These are phyloP conservation scores for Ogataea corticis DNA, from an alignment of 805 yeast species.

Conservation along the genomic window DNA sequence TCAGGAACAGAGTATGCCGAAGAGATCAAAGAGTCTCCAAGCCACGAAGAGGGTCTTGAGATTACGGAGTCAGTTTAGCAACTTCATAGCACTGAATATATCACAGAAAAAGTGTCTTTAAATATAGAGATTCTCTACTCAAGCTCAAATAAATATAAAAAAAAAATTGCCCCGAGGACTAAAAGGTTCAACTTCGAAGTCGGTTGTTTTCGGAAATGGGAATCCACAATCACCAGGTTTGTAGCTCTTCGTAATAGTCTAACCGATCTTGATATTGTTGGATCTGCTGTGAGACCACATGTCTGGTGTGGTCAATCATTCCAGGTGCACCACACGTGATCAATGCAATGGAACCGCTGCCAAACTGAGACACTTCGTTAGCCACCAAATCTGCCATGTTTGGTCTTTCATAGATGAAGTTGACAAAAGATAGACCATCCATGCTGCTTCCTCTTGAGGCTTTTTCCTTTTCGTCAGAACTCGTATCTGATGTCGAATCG, in stretches of 20 bases:
- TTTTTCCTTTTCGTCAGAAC: not conserved
- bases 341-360: slow-evolving; percentile 41
- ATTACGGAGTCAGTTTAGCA: no score
- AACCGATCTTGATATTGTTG: slow-evolving; percentile 47
- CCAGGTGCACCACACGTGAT: slow-evolving; percentile 48
- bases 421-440: slow-evolving; percentile 31
- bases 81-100: no score
- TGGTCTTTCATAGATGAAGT: slow-evolving; percentile 44
- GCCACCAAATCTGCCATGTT: slow-evolving; percentile 34
- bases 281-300: slow-evolving; percentile 43
- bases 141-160: no score
- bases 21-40: no score
- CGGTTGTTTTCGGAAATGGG: no score
- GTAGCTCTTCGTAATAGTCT: slow-evolving; percentile 75
- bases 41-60: no score
- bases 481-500: not conserved
- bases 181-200: no score
- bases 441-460: not conserved
- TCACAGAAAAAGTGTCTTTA: no score
- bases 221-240: slow-evolving; percentile 52
- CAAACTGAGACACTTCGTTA: slow-evolving; percentile 34
- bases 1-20: no score
- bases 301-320: slow-evolving; percentile 53
- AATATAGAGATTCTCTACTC: no score
- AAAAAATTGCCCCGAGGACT: no score